Conservation (phyloP, 176 grass and related monocot genomes). For the Canna indica region DNA sequence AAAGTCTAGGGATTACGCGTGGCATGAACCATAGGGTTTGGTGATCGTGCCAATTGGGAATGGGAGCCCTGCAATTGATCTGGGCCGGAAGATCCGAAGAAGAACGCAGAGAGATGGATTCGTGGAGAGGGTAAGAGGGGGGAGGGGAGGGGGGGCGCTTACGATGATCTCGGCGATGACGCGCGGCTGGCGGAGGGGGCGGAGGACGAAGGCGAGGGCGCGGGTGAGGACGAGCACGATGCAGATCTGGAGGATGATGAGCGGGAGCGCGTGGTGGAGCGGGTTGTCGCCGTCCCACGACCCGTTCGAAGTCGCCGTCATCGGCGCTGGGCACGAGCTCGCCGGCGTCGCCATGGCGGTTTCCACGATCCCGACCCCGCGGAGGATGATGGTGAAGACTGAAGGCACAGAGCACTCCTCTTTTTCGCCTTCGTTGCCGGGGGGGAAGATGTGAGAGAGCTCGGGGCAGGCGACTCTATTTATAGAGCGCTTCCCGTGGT, state of each 20-base stretch:
- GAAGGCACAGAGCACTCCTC: too few relatives aligned
- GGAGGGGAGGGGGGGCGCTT: neutral
- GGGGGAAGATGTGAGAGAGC: too few relatives aligned
- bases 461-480: too few relatives aligned
- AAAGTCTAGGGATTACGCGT: too few relatives aligned
- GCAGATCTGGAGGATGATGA: slow-evolving; percentile 88
- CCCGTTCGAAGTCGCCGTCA: slow-evolving; percentile 10
- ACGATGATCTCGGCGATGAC: slow-evolving; percentile 97
- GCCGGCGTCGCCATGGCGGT: neutral
- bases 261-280: slow-evolving; percentile 26
- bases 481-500: too few relatives aligned
- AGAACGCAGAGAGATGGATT: too few relatives aligned
- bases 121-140: neutral
- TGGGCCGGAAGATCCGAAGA: too few relatives aligned
- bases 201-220: slow-evolving; percentile 54
- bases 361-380: too few relatives aligned
- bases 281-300: slow-evolving; percentile 14
- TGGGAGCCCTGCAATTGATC: neutral
- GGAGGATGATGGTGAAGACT: too few relatives aligned
- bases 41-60: neutral
- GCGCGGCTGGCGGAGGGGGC: slow-evolving; percentile 69
- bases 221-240: slow-evolving; percentile 73
- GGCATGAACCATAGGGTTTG: too few relatives aligned
- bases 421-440: too few relatives aligned
- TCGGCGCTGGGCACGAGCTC: neutral